A percentile compares a stretch with the other conserved stretches of the same genome.
Conservation (phyloP, 768 basidiomycete species). For the Cystobasidium ongulense region DNA sequence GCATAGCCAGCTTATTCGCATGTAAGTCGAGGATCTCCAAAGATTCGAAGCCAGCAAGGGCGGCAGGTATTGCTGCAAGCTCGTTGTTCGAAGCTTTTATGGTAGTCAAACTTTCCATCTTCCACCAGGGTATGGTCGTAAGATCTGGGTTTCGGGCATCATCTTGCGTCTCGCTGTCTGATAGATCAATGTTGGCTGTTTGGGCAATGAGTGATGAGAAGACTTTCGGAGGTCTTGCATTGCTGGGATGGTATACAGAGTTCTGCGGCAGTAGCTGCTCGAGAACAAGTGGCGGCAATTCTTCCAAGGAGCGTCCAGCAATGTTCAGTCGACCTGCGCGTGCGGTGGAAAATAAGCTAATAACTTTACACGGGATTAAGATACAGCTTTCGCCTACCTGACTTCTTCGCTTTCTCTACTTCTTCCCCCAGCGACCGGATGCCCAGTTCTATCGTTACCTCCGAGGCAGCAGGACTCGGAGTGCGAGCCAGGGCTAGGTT, state of each 20-base stretch:
- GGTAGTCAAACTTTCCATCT: neutral
- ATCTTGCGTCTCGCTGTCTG: neutral
- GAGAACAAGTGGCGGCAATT: slow-evolving; percentile 6
- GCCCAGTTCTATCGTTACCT: neutral
- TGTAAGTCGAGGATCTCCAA: slow-evolving; percentile 30
- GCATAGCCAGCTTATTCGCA: slow-evolving; percentile 11
- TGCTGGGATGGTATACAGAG: slow-evolving; percentile 17
- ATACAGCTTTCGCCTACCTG: neutral
- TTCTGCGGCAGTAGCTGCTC: slow-evolving; percentile 1
- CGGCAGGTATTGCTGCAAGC: slow-evolving; percentile 12
- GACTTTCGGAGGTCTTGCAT: neutral
- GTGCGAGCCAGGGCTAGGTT: neutral
- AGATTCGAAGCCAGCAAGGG: slow-evolving; percentile 19
- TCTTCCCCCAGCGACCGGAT: neutral
- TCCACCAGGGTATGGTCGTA: slow-evolving; percentile 12
- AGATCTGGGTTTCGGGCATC: neutral
- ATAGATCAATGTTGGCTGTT: neutral
- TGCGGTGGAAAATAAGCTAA: neutral
- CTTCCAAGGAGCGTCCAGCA: neutral
- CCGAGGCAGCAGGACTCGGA: slow-evolving; percentile 11
- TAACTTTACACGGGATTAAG: neutral
- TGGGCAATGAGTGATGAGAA: neutral
- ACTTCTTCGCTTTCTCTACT: slow-evolving; percentile 16
- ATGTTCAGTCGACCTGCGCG: slow-evolving; percentile 21
- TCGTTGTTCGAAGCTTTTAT: slow-evolving; percentile 32